Base-by-base conservation (phyloP, 2,329 filamentous ascomycete genomes). In the Emericellopsis cladophorae region DNA sequence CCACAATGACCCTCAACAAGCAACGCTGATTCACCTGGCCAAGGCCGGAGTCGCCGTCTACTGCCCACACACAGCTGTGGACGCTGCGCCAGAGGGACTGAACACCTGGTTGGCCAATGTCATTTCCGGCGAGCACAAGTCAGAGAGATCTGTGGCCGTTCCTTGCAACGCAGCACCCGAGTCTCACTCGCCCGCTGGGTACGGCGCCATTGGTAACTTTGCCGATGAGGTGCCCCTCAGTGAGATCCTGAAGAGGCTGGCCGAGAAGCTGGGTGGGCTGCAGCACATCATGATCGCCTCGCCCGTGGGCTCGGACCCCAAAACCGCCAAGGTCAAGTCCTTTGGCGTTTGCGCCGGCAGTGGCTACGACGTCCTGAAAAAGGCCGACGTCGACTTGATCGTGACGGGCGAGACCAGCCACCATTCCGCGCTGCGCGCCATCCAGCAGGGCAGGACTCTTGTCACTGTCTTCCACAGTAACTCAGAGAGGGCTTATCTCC, bases 41-140 rank as follows among this genome's bases (percentile, higher is more conserved):
- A 83, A 85, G 47, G 79, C 84, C 58, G 89, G 90, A 31, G 87
- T 98, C 52, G 93, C 88, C 48, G 88, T 98, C 42, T 98, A 96
- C 67, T 88, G 83, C 48, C 92, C 92, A 1, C 92, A 98, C 63
- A 98, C 92, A 1, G 90, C 92, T 12, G 78, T 96, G 35, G 92
- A 98, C 60, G 87, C 87, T 32, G 85, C 85, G 1, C 76, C 79
- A 1, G 77, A 80, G 15, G 92, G 92, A 4, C 76, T 98, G 50
- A 93, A 89, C 55, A 86, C 94, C 58, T 98, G 90, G 90, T 79
- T 98, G 9, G 87, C 86, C 45, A 84, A 93, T 54, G 81, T 93
- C 38, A 76, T 95, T 16, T 79, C 81, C 2, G 79, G 77, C 9
- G 51, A 53, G 38, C 57, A 56, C 44, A 46, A 50, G n/a, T 57